Evolutionary conservation across 257 asterid genomes (phyloP), one percentile per base, ranked within the genome.

Genomic region (Solanum lycopersicoides): DNA sequence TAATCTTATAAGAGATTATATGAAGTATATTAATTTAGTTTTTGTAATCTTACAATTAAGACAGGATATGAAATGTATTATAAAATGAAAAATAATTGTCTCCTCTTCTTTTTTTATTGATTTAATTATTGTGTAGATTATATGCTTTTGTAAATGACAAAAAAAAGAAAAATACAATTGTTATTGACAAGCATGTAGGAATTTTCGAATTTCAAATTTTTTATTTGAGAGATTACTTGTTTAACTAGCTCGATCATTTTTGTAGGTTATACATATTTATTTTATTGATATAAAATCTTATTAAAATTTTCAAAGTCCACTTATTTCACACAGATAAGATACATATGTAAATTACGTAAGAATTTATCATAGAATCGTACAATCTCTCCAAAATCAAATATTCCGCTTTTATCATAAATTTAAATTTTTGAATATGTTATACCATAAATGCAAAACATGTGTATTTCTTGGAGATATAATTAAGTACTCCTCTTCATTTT

Each of bases 151-250:
- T 20, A 59, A 59, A 59, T 59, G 66, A 59, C 12, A 56, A 56
- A 56, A 47, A 59, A 7, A 16, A 7, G 1, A 0, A 14, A 7
- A 59, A 59, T 59, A 20, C 1, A 20, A 59, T 59, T 59, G n/a
- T 59, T 59, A 20, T 7, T 20, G 66, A 59, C 66, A 59, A 50
- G 60, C 4, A 0, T 53, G 23, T 56, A 56, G 0, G 4, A 56
- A 18, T 56, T 18, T 59, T 21, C 1, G 0, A 59, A 59, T 1
- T 59, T 2, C 0, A 59, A 2, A 21, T 20, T 20, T 0, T 59
- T 59, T 8, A 59, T 59, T 56, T 56, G 0, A 56, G n/a, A 56
- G 0, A 7, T 56, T 0, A 56, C 0, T 53, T 56, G 5, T 1
- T 59, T 4, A 59, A 59, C 0, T 0, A 59, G 20, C 0, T 59